phyloP scores from a whole-genome alignment of 179 eudicot genomes.

The Beta macrorhiza region DNA sequence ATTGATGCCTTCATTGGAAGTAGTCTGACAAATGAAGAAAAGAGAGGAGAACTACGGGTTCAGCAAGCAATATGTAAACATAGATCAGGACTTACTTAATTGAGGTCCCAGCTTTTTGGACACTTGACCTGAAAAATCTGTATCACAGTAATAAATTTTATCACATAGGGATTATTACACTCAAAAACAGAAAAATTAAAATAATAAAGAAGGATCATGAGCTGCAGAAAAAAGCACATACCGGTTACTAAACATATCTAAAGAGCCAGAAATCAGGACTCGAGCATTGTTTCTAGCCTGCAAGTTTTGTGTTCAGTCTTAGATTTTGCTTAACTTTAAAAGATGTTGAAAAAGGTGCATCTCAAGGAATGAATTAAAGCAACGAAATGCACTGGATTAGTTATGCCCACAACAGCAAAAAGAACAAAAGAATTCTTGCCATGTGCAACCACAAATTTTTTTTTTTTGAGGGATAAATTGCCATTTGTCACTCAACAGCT shows the following conservation, averaged over 20 bases:
- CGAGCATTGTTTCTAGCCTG: slow-evolving; percentile 98
- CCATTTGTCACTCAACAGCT: not conserved
- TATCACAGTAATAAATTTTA: not conserved
- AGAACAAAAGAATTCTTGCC: not conserved
- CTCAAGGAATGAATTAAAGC: not conserved
- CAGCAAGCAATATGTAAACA: slow-evolving; percentile 9
- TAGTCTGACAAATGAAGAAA: not conserved
- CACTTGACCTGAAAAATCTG: slow-evolving; percentile 73
- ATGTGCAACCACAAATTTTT: not conserved
- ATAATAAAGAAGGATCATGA: not conserved
- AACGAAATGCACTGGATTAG: not conserved
- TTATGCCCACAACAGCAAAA: not conserved
- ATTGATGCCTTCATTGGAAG: not conserved
- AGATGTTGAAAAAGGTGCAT: not conserved
- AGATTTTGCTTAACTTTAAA: not conserved
- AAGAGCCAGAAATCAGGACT: slow-evolving; percentile 75
- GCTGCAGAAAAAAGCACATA: slow-evolving; percentile 16
- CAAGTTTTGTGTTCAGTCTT: slow-evolving; percentile 16
- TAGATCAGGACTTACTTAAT: slow-evolving; percentile 45
- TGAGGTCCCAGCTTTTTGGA: slow-evolving; percentile 74
- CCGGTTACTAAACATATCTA: slow-evolving; percentile 79
- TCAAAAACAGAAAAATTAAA: not conserved
- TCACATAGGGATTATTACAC: not conserved
- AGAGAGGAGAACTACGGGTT: not conserved
- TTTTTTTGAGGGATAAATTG: not conserved